Evolutionary conservation across 1,139 yeast species (phyloP), one percentile per base, ranked within the genome.

Genomic region (Blastobotrys petasosporus): DNA sequence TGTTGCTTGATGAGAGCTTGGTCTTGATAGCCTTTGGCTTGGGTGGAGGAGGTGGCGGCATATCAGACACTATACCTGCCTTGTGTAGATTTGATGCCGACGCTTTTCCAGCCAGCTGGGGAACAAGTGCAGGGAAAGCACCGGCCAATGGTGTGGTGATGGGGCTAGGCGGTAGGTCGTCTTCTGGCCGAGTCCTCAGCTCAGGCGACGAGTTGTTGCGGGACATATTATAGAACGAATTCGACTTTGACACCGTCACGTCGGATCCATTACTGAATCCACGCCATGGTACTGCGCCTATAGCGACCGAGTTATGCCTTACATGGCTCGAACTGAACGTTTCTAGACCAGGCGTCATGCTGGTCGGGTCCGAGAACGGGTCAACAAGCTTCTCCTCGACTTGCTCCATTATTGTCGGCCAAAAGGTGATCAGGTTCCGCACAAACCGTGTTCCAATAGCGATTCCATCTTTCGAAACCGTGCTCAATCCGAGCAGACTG

Each of bases 401-500:
- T 4, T 20, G 25, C 25, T 20, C 25, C 25, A 20, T 20, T 20
- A 20, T 20, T 20, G 25, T 39, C 2, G 54, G 49, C 67, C 67
- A 63, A 42, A 48, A 45, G n/a, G 61, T 66, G 32, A 64, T 47
- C 25, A 65, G 47, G 23, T 56, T 58, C 10, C 58, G 45, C 5
- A 58, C 46, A 28, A 61, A 54, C 6, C 66, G 50, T 2, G 54
- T 49, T 1, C 60, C 60, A 10, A 60, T 51, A 9, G 62, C 57
- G 11, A 46, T 37, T 7, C 54, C 49, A 42, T 66, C 67, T 33
- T 53, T 54, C 29, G 52, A 41, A 17, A 56, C 53, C 15, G 57
- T 45, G 9, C 54, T 46, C n/a, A 56, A 47, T 10, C 69, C 65
- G 20, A 61, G 44, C 31, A 67, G 47, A 16, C 67, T 53, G 1